phyloP scores from a whole-genome alignment of 1,284 basidiomycete genomes.

The Neonothopanus nambi region DNA sequence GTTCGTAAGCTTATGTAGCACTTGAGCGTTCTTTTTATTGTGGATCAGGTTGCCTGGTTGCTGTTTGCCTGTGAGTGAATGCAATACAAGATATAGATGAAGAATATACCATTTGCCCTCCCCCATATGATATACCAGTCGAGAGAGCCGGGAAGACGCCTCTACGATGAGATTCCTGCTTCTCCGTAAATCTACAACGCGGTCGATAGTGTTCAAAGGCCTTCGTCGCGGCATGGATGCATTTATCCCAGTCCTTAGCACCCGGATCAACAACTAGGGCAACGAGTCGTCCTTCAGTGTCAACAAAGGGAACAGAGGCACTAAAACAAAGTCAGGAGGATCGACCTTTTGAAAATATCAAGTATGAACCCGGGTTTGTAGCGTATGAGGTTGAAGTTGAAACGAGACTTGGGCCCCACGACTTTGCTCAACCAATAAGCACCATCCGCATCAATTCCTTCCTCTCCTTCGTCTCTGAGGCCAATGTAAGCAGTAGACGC shows the following conservation, averaged over 20 bases:
- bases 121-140: conserved; percentile 11
- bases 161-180: neutral
- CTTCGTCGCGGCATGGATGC: neutral
- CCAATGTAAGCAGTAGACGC: neutral
- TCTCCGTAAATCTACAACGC: neutral
- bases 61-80: neutral
- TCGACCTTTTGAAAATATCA: neutral
- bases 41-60: neutral
- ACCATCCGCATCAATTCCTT: neutral
- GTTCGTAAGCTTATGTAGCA: neutral
- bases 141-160: conserved; percentile 6
- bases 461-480: neutral
- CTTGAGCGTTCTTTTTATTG: neutral
- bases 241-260: neutral
- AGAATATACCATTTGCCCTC: conserved; percentile 9
- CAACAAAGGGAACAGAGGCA: neutral
- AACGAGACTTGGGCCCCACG: neutral
- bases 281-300: neutral
- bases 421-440: neutral
- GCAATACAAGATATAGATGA: neutral
- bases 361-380: neutral
- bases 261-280: neutral
- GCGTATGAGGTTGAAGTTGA: neutral
- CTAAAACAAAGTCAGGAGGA: neutral
- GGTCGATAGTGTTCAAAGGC: neutral